Percentiles rank a stretch among this genome's conserved stretches.
phyloP scores from a whole-genome alignment of 805 yeast species.

The Diddensiella santjacobensis region DNA sequence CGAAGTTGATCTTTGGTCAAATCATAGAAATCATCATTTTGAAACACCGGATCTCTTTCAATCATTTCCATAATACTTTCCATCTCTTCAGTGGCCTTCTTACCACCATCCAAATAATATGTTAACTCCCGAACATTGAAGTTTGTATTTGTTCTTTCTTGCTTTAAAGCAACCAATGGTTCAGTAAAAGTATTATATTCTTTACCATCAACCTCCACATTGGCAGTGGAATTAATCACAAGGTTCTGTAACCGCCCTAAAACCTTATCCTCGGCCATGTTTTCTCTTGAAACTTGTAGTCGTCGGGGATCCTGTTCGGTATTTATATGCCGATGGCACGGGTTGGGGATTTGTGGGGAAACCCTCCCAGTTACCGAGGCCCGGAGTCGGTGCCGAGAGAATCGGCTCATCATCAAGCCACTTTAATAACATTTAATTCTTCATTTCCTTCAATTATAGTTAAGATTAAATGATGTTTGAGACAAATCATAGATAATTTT shows the following conservation, averaged over 20 bases:
- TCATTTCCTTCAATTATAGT: too few relatives aligned
- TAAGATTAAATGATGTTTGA: too few relatives aligned
- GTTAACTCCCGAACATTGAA: conserved; percentile 40
- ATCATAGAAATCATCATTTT: conserved; percentile 45
- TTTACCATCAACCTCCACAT: conserved; percentile 25
- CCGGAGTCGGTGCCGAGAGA: too few relatives aligned
- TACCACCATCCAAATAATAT: conserved; percentile 42
- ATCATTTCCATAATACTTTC: conserved; percentile 41
- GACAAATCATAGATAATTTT: too few relatives aligned
- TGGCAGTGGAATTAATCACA: conserved; percentile 21
- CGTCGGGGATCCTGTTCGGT: too few relatives aligned
- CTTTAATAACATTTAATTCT: too few relatives aligned
- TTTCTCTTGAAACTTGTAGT: too few relatives aligned
- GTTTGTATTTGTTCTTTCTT: conserved; percentile 37
- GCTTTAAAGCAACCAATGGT: conserved; percentile 36
- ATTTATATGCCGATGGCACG: too few relatives aligned
- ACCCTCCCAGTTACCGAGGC: too few relatives aligned
- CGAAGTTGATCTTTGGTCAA: conserved; percentile 42
- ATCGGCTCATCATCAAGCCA: too few relatives aligned
- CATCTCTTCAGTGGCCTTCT: conserved; percentile 36
- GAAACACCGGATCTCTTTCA: conserved; percentile 55
- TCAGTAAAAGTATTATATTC: conserved; percentile 20
- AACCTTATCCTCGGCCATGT: background rate
- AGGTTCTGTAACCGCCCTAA: conserved; percentile 1
- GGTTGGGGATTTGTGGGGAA: too few relatives aligned